These are phyloP conservation scores for Acer saccharum DNA, from an alignment of 345 rosid genomes.

Conservation along the genomic window DNA sequence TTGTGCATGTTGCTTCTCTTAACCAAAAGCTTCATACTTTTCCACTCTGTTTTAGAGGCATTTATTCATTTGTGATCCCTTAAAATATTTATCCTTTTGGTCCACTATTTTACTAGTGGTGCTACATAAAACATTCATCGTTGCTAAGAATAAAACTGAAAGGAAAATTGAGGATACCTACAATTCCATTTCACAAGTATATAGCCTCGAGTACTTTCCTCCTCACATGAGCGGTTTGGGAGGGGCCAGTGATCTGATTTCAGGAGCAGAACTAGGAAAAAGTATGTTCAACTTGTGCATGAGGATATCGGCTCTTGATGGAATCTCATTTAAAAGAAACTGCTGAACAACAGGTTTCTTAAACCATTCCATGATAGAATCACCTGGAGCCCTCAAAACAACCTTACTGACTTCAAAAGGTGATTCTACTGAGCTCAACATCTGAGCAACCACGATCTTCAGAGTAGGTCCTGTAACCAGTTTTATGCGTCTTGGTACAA, in stretches of 20 bases:
- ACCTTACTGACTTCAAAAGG: constrained; percentile 97
- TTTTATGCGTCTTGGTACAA: constrained; percentile 89
- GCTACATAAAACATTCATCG: too few species aligned
- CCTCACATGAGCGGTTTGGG: constrained; percentile 62
- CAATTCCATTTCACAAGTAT: background rate
- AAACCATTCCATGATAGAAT: constrained; percentile 93
- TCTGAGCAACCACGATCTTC: constrained; percentile 89
- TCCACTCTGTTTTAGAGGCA: too few species aligned
- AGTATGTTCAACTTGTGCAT: constrained; percentile 90
- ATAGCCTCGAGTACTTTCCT: constrained; percentile 8
- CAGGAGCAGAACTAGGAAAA: constrained; percentile 96
- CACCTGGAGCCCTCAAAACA: constrained; percentile 90
- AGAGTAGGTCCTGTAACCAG: constrained; percentile 94
- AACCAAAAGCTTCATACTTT: too few species aligned
- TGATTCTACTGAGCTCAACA: constrained; percentile 90
- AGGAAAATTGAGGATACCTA: background rate
- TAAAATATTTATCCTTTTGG: too few species aligned
- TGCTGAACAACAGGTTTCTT: constrained; percentile 97
- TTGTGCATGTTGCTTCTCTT: too few species aligned
- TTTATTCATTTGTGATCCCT: too few species aligned
- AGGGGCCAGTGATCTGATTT: constrained; percentile 76
- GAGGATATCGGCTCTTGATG: constrained; percentile 83
- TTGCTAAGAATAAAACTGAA: background rate
- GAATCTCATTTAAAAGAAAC: constrained; percentile 89
- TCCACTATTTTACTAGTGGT: too few species aligned